A percentile compares a stretch with the other conserved stretches of the same genome.
phyloP scores from a whole-genome alignment of 352 stramenopile genomes.

The Phytophthora quininea region DNA sequence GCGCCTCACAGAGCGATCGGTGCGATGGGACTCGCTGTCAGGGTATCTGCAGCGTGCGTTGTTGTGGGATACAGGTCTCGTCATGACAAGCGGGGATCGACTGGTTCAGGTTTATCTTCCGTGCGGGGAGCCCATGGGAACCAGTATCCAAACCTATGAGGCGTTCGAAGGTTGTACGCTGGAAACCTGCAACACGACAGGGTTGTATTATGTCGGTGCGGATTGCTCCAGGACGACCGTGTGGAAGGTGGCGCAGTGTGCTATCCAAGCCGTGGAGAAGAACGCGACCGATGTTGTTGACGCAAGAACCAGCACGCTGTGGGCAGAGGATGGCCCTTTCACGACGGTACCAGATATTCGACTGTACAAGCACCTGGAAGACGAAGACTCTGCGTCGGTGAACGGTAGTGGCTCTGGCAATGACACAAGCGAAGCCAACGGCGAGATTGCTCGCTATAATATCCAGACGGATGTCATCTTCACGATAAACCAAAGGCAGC shows the following conservation, averaged over 20 bases:
- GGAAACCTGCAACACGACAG: conserved; percentile 36
- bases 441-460: not conserved
- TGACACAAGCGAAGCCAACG: conserved; percentile 7
- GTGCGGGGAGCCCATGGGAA: conserved; percentile 53
- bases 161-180: conserved; percentile 36
- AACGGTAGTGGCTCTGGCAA: conserved; percentile 1
- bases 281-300: conserved; percentile 27
- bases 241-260: conserved; percentile 37
- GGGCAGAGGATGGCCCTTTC: conserved; percentile 46
- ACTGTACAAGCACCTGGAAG: conserved; percentile 38
- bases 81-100: conserved; percentile 38
- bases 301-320: conserved; percentile 34
- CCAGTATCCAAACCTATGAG: conserved; percentile 48
- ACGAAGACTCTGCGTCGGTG: conserved; percentile 5
- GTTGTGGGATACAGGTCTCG: conserved; percentile 57
- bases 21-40: conserved; percentile 40
- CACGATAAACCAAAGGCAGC: conserved; percentile 54
- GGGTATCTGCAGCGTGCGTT: conserved; percentile 55
- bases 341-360: conserved; percentile 35
- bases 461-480: conserved; percentile 31
- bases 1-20: conserved; percentile 32
- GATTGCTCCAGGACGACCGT: conserved; percentile 38
- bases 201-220: conserved; percentile 36
- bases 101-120: conserved; percentile 56
- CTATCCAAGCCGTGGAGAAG: conserved; percentile 26